Evolutionary conservation across 495 filamentous ascomycete species (phyloP).

Genomic region (Aspergillus funiculosus): DNA sequence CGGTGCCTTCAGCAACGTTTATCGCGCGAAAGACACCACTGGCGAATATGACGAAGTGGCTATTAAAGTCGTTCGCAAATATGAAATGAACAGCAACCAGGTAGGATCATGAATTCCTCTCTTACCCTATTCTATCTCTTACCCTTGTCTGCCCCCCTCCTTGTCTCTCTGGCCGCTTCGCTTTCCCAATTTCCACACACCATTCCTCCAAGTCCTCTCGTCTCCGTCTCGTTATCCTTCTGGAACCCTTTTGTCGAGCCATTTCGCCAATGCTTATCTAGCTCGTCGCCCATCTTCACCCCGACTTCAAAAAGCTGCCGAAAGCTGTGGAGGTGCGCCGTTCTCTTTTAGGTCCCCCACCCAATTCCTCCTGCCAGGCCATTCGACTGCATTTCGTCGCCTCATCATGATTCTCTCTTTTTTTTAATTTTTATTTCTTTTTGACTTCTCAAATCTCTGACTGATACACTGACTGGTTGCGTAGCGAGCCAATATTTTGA

Average conservation of each 20-base stretch:
- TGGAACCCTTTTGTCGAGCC: slow-evolving; percentile 6
- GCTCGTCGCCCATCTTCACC: slow-evolving; percentile 83
- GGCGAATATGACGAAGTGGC: slow-evolving; percentile 74
- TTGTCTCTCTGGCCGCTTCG: slow-evolving; percentile 15
- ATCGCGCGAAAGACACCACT: slow-evolving; percentile 70
- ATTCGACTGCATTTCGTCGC: slow-evolving; percentile 15
- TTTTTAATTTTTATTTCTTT: slow-evolving; percentile 11
- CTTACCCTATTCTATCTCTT: slow-evolving; percentile 14
- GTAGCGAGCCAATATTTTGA: slow-evolving; percentile 93
- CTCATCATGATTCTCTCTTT: slow-evolving; percentile 2
- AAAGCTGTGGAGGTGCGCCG: slow-evolving; percentile 96
- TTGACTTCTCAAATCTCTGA: not conserved
- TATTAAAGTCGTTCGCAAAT: slow-evolving; percentile 98
- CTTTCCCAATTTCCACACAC: not conserved
- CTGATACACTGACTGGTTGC: slow-evolving; percentile 15
- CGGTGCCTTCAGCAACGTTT: slow-evolving; percentile 98
- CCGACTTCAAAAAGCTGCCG: slow-evolving; percentile 87
- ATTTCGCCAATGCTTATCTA: slow-evolving; percentile 45
- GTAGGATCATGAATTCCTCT: slow-evolving; percentile 52
- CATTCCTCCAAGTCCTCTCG: slow-evolving; percentile 1
- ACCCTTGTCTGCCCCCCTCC: no score
- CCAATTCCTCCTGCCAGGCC: slow-evolving; percentile 10
- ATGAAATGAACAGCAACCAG: slow-evolving; percentile 97
- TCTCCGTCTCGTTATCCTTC: not conserved
- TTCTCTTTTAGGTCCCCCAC: slow-evolving; percentile 25